Conservation (phyloP, 495 filamentous ascomycete genomes). For the Penicillium simplicissimum region DNA sequence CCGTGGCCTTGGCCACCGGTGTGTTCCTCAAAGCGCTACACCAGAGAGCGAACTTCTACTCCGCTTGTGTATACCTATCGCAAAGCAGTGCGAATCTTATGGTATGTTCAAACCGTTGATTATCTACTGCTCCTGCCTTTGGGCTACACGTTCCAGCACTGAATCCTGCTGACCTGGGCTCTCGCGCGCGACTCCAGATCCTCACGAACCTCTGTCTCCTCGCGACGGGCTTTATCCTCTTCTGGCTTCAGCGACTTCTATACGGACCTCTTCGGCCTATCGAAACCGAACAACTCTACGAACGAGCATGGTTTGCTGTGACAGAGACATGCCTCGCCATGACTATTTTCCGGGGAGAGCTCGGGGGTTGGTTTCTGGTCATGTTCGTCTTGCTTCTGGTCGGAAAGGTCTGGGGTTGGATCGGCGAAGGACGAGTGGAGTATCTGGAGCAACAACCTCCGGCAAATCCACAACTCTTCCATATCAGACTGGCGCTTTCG, state of each 20-base stretch:
- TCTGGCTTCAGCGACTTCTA: constrained; percentile 83
- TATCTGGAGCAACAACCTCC: constrained; percentile 94
- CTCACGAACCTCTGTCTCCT: constrained; percentile 86
- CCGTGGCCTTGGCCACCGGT: constrained; percentile 73
- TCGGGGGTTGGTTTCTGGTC: constrained; percentile 88
- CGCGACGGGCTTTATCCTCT: constrained; percentile 70
- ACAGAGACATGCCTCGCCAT: constrained; percentile 96
- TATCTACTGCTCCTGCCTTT: background rate
- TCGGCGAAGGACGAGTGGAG: constrained; percentile 92
- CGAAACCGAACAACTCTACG: constrained; percentile 95
- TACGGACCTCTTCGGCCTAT: constrained; percentile 90
- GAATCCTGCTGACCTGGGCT: constrained; percentile 8
- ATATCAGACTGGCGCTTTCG: constrained; percentile 76
- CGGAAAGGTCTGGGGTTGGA: constrained; percentile 98
- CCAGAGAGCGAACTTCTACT: constrained; percentile 95
- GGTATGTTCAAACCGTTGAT: constrained; percentile 49
- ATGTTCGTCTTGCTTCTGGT: constrained; percentile 94
- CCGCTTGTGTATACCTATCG: constrained; percentile 91
- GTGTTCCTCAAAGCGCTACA: constrained; percentile 89
- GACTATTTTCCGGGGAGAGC: constrained; percentile 97
- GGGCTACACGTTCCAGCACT: background rate
- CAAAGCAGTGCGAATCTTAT: constrained; percentile 95
- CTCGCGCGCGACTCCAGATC: constrained; percentile 55
- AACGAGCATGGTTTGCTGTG: constrained; percentile 95
- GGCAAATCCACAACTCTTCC: constrained; percentile 85